These are phyloP conservation scores for Cucurbita pepo DNA, from an alignment of 306 rosid genomes.

Conservation along the genomic window DNA sequence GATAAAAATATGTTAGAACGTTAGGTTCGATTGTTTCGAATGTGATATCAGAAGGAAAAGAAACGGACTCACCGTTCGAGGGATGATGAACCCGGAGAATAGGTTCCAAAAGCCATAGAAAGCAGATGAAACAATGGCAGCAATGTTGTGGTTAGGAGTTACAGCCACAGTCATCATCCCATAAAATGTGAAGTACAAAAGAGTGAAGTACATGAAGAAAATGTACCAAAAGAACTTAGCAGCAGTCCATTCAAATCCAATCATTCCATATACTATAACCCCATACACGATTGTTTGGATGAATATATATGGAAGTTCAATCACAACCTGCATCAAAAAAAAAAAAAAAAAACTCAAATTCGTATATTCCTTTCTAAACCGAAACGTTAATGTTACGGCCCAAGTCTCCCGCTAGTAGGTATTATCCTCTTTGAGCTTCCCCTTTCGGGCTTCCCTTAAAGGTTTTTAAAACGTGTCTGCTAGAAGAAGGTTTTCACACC, in stretches of 20 bases:
- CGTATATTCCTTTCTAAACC: neutral
- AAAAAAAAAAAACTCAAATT: neutral
- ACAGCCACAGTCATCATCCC: conserved; percentile 16
- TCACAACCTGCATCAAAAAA: neutral
- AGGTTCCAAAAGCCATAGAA: conserved; percentile 26
- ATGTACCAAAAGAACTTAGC: conserved; percentile 12
- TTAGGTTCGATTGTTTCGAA: neutral
- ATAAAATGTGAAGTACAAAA: conserved; percentile 8
- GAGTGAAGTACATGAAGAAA: conserved; percentile 11
- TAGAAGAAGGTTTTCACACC: no score
- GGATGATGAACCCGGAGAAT: conserved; percentile 24
- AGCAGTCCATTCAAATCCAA: conserved; percentile 8
- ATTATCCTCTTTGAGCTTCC: no score
- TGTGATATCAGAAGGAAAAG: neutral
- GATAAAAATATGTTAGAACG: no score
- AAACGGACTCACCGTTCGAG: conserved; percentile 8
- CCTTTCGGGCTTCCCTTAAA: no score
- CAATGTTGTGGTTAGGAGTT: conserved; percentile 7
- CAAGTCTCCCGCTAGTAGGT: no score
- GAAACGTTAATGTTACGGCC: no score
- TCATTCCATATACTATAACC: conserved; percentile 7
- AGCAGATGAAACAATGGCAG: conserved; percentile 16
- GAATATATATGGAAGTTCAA: conserved; percentile 9
- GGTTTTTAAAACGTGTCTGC: no score
- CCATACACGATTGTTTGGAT: conserved; percentile 5